phyloP scores from a whole-genome alignment of 2,329 filamentous ascomycete species.

The Huntiella savannae region DNA sequence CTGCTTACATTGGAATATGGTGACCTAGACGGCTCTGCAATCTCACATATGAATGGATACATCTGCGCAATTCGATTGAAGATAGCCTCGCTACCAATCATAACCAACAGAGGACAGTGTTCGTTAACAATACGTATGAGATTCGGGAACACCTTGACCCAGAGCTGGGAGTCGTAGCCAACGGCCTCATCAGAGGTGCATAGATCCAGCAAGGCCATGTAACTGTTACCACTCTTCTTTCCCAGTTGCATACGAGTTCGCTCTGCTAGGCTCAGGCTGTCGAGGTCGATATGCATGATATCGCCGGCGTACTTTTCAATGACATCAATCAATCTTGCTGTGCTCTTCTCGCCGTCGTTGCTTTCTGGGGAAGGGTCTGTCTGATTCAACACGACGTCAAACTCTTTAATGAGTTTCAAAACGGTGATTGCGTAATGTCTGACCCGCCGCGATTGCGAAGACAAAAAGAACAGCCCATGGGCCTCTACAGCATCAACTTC shows the following conservation, averaged over 20 bases:
- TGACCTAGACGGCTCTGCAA: conserved; percentile 56
- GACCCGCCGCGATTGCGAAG: conserved; percentile 81
- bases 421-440: conserved; percentile 84
- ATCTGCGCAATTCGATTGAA: conserved; percentile 86
- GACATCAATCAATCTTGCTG: conserved; percentile 72
- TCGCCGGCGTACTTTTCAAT: conserved; percentile 75
- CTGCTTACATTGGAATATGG: conserved; percentile 36
- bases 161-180: conserved; percentile 71
- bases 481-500: conserved; percentile 95
- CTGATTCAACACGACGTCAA: conserved; percentile 74
- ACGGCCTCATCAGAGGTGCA: conserved; percentile 78
- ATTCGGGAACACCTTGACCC: conserved; percentile 97
- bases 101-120: conserved; percentile 77
- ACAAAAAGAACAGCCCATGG: conserved; percentile 90
- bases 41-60: conserved; percentile 61
- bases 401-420: conserved; percentile 77
- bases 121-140: conserved; percentile 80
- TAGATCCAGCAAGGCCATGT: conserved; percentile 76
- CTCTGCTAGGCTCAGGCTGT: conserved; percentile 79
- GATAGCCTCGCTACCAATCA: conserved; percentile 75
- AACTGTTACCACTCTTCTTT: conserved; percentile 63
- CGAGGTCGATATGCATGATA: conserved; percentile 82
- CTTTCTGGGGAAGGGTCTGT: not conserved
- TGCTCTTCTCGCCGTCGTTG: conserved; percentile 19
- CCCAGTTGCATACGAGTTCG: conserved; percentile 80